Conservation (phyloP, 768 basidiomycete species). For the Cyclocybe cylindracea region DNA sequence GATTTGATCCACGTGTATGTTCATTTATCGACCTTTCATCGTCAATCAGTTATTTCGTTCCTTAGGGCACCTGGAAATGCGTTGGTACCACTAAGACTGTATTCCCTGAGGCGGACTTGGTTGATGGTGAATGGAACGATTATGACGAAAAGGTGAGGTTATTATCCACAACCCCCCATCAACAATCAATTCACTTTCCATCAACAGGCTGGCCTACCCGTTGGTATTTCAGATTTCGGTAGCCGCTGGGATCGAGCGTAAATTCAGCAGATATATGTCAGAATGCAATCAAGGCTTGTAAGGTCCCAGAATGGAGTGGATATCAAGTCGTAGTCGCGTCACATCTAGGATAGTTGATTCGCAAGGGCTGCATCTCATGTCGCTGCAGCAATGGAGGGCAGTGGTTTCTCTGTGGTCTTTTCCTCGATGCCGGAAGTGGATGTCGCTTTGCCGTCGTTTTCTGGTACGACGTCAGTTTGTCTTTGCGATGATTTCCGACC, state of each 20-base stretch:
- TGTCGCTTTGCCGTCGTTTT: too few species aligned
- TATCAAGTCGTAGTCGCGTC: too few species aligned
- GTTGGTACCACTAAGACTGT: conserved; percentile 55
- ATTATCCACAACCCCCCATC: neutral
- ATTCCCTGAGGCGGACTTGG: conserved; percentile 69
- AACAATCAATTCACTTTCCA: conserved; percentile 2
- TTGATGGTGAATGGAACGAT: conserved; percentile 77
- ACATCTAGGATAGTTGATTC: too few species aligned
- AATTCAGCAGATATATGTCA: conserved; percentile 7
- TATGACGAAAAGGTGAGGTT: conserved; percentile 84
- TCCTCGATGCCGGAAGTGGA: too few species aligned
- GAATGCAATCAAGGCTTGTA: neutral
- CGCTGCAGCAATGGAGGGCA: too few species aligned
- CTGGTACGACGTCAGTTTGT: too few species aligned
- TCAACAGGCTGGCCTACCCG: conserved; percentile 57
- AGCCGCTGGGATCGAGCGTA: conserved; percentile 70
- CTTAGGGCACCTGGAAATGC: conserved; percentile 79
- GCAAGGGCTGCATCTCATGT: too few species aligned
- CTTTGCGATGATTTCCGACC: neutral
- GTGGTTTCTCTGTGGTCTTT: too few species aligned
- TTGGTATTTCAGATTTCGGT: conserved; percentile 68
- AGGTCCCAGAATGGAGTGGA: too few species aligned
- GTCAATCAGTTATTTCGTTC: neutral
- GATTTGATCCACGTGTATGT: conserved; percentile 72
- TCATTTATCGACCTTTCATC: neutral